A percentile compares a stretch with the other conserved stretches of the same genome.
Evolutionary conservation across 2,329 filamentous ascomycete species (phyloP).

Genomic region (Blumeriella jaapii): DNA sequence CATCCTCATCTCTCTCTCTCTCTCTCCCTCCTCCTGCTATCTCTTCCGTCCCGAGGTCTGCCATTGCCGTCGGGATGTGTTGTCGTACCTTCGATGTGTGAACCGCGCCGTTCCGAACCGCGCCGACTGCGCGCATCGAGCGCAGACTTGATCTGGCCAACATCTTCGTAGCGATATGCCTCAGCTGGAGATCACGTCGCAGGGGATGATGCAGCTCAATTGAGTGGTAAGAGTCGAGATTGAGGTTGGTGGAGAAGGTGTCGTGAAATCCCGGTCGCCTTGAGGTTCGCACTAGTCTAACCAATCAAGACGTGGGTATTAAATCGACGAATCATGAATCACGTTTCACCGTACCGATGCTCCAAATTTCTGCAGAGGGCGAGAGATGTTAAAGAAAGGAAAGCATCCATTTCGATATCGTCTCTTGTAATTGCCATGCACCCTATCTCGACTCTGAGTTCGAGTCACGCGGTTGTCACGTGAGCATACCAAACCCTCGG

Average conservation of each 20-base stretch:
- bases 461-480: too few relatives aligned
- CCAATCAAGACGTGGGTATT: too few relatives aligned
- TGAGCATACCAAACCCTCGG: too few relatives aligned
- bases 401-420: too few relatives aligned
- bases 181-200: conserved; percentile 25
- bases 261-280: too few relatives aligned
- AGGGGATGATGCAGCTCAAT: conserved; percentile 21
- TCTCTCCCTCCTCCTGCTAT: conserved; percentile 14
- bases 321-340: neutral
- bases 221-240: conserved; percentile 22
- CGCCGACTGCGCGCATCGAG: conserved; percentile 74
- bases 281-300: too few relatives aligned
- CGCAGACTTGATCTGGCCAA: conserved; percentile 87
- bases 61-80: conserved; percentile 31
- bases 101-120: conserved; percentile 61
- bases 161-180: conserved; percentile 49
- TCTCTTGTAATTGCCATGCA: too few relatives aligned
- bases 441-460: too few relatives aligned
- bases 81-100: conserved; percentile 63
- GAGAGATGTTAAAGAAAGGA: too few relatives aligned
- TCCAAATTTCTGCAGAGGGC: too few relatives aligned
- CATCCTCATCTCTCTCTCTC: neutral
- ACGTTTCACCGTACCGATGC: too few relatives aligned
- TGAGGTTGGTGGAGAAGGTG: conserved; percentile 17
- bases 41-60: too few relatives aligned